Conservation (phyloP, 495 filamentous ascomycete species). For the Talaromyces adpressus region DNA sequence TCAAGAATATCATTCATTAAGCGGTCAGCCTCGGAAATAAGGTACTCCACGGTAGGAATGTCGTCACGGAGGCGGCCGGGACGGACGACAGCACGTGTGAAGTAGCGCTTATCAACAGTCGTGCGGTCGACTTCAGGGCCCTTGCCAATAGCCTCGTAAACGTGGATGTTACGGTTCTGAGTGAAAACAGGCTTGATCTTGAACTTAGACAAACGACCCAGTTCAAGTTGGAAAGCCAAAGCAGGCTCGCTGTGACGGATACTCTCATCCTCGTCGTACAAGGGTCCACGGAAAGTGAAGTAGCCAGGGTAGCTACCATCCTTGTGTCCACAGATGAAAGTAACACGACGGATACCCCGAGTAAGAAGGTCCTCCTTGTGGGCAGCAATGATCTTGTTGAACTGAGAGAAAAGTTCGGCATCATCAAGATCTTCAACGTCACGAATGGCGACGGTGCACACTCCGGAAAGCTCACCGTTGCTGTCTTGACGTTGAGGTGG, state of each 20-base stretch:
- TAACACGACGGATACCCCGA: slow-evolving; percentile 78
- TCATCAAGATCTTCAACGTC: slow-evolving; percentile 87
- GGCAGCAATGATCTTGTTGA: slow-evolving; percentile 67
- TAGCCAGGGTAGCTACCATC: slow-evolving; percentile 95
- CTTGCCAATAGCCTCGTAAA: slow-evolving; percentile 95
- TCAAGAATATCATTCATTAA: slow-evolving; percentile 97
- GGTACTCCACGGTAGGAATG: slow-evolving; percentile 93
- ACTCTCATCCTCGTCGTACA: slow-evolving; percentile 82
- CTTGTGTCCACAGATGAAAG: slow-evolving; percentile 92
- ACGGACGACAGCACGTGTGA: slow-evolving; percentile 88
- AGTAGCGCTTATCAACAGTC: slow-evolving; percentile 76
- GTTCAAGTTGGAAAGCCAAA: slow-evolving; percentile 94
- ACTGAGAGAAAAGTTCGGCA: slow-evolving; percentile 66
- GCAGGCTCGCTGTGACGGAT: slow-evolving; percentile 97
- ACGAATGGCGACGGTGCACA: slow-evolving; percentile 84
- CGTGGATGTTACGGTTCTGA: slow-evolving; percentile 97
- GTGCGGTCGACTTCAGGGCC: slow-evolving; percentile 74
- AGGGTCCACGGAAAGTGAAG: slow-evolving; percentile 93
- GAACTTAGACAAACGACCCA: slow-evolving; percentile 91
- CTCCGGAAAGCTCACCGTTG: slow-evolving; percentile 76
- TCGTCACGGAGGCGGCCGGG: slow-evolving; percentile 91
- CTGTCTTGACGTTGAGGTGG: slow-evolving; percentile 44
- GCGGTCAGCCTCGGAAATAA: slow-evolving; percentile 94
- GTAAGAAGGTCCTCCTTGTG: slow-evolving; percentile 76
- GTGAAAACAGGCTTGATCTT: slow-evolving; percentile 97